Conservation (phyloP, 2,329 filamentous ascomycete genomes). For the Fonsecaea monophora region DNA sequence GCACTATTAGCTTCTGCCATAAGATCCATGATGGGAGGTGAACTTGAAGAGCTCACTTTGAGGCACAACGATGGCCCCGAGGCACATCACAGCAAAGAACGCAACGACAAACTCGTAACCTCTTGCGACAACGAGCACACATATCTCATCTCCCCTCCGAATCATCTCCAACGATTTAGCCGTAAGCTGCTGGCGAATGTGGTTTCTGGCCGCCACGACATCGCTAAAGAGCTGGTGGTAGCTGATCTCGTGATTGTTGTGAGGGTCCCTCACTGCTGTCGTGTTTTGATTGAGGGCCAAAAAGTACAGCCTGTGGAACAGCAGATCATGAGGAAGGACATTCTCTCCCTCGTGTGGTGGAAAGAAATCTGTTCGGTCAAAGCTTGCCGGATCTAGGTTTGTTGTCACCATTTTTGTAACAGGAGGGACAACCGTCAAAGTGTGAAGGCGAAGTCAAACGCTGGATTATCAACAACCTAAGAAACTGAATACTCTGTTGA, state of each 20-base stretch:
- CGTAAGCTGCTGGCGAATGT: slow-evolving; percentile 43
- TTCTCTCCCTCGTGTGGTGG: slow-evolving; percentile 57
- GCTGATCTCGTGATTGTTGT: slow-evolving; percentile 41
- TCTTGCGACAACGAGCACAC: slow-evolving; percentile 54
- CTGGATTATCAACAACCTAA: too few species aligned
- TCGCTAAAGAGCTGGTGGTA: slow-evolving; percentile 55
- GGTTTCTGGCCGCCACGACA: slow-evolving; percentile 51
- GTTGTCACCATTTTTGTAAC: slow-evolving; percentile 44
- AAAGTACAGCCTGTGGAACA: slow-evolving; percentile 43
- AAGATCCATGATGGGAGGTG: neutral
- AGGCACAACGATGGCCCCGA: slow-evolving; percentile 57
- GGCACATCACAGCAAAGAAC: slow-evolving; percentile 55
- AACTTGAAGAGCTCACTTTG: slow-evolving; percentile 42
- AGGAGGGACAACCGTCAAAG: too few species aligned
- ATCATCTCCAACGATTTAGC: slow-evolving; percentile 47
- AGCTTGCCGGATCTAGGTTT: slow-evolving; percentile 52
- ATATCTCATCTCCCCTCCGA: slow-evolving; percentile 41
- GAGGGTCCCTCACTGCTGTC: slow-evolving; percentile 41
- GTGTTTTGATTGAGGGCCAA: slow-evolving; percentile 39
- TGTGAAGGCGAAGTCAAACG: too few species aligned
- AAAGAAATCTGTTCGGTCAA: slow-evolving; percentile 61
- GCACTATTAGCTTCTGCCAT: too few species aligned
- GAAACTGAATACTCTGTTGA: too few species aligned
- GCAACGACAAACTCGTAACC: slow-evolving; percentile 58
- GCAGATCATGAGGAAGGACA: slow-evolving; percentile 43